Conservation (phyloP, 2,329 filamentous ascomycete genomes). For the Aureobasidium melanogenum region DNA sequence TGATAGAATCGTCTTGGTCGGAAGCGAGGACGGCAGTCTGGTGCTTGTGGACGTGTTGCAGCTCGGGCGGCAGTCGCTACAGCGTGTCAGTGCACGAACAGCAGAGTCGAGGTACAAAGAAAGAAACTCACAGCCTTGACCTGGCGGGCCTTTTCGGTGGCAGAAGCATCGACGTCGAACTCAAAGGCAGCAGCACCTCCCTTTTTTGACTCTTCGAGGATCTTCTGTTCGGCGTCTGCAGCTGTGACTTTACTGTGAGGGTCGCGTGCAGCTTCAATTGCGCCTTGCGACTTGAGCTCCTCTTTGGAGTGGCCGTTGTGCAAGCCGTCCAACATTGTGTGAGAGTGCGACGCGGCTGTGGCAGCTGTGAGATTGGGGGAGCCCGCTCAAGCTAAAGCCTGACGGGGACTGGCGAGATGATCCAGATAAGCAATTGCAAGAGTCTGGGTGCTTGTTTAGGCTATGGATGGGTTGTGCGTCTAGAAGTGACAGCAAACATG, state of each 20-base stretch:
- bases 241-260: conserved; percentile 59
- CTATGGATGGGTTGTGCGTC: no score
- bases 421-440: no score
- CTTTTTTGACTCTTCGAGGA: conserved; percentile 69
- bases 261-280: conserved; percentile 66
- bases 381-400: neutral
- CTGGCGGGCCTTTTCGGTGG: conserved; percentile 76
- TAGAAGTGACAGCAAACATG: no score
- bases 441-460: no score
- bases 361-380: neutral
- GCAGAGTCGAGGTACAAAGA: no score
- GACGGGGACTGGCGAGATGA: neutral
- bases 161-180: conserved; percentile 77
- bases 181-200: conserved; percentile 72
- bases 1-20: conserved; percentile 62
- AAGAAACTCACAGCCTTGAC: conserved; percentile 59
- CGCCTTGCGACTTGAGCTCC: conserved; percentile 76
- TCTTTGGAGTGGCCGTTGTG: conserved; percentile 22
- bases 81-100: neutral
- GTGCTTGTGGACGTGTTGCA: conserved; percentile 52
- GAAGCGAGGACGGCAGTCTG: conserved; percentile 65
- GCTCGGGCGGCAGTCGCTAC: conserved; percentile 55
- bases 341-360: neutral
- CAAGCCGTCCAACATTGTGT: conserved; percentile 15
- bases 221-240: conserved; percentile 61